phyloP scores from a whole-genome alignment of 2,329 filamentous ascomycete species.

The Scedosporium apiospermum region DNA sequence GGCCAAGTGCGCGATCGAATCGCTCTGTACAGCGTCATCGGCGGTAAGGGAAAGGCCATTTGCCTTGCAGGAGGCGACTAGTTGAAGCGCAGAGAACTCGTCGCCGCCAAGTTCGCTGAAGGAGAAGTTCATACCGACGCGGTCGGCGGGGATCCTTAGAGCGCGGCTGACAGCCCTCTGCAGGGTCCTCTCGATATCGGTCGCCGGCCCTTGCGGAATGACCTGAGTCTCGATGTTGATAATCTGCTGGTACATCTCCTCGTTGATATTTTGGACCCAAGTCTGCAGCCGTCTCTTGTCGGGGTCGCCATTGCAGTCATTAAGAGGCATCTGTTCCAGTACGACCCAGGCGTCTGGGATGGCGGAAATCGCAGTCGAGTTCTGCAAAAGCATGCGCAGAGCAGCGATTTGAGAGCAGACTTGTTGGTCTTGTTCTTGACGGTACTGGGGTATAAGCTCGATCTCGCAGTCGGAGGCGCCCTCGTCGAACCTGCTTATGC shows the following conservation, averaged over 20 bases:
- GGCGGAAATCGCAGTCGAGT: conserved; percentile 17
- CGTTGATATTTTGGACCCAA: conserved; percentile 44
- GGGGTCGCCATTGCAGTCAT: conserved; percentile 23
- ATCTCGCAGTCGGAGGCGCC: conserved; percentile 15
- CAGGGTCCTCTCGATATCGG: conserved; percentile 27
- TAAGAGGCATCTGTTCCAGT: conserved; percentile 34
- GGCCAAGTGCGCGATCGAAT: conserved; percentile 28
- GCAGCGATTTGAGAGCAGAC: conserved; percentile 31
- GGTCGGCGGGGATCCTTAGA: conserved; percentile 24
- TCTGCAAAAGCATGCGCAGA: conserved; percentile 25
- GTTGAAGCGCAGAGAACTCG: conserved; percentile 26
- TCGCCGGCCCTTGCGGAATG: conserved; percentile 22
- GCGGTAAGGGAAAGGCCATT: conserved; percentile 26
- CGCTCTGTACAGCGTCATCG: conserved; percentile 26
- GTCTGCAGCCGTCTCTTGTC: conserved; percentile 37
- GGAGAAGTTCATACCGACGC: conserved; percentile 32
- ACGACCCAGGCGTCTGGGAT: conserved; percentile 39
- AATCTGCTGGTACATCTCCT: conserved; percentile 34
- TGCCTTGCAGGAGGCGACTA: conserved; percentile 26
- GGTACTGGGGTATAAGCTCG: conserved; percentile 24
- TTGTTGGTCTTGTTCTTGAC: conserved; percentile 29
- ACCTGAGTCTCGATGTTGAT: conserved; percentile 30
- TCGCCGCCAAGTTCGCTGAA: conserved; percentile 30
- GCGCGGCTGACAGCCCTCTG: conserved; percentile 28
- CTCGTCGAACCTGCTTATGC: conserved; percentile 10